Evolutionary conservation across 768 basidiomycete species (phyloP).

Genomic region (Termitomyces sp.): DNA sequence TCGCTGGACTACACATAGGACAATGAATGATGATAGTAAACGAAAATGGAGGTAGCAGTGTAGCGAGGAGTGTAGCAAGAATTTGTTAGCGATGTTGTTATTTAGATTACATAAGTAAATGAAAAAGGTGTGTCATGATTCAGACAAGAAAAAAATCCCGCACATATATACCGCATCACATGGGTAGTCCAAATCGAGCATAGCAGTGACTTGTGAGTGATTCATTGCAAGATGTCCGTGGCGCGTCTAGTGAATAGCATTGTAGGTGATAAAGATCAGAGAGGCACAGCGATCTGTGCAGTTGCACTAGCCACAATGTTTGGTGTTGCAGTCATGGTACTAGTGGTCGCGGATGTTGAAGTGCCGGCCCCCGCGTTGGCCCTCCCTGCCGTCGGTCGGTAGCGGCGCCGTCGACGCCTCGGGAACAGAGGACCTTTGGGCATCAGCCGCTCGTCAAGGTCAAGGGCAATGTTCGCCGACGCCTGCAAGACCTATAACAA

Average conservation of each 20-base stretch:
- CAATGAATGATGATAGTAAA: neutral
- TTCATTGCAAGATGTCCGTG: neutral
- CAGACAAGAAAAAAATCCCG: neutral
- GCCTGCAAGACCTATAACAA: slow-evolving; percentile 74
- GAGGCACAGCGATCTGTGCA: neutral
- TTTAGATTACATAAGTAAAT: neutral
- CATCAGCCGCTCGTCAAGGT: slow-evolving; percentile 90
- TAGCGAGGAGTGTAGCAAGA: neutral
- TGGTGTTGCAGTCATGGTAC: no score
- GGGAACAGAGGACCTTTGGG: slow-evolving; percentile 87
- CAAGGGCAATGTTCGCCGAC: slow-evolving; percentile 86
- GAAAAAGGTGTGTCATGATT: neutral
- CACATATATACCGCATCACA: neutral
- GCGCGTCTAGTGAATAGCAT: neutral
- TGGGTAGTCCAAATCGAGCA: neutral
- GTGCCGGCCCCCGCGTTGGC: neutral
- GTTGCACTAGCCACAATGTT: neutral
- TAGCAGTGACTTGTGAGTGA: neutral
- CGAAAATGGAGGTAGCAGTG: neutral
- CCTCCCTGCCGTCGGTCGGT: neutral
- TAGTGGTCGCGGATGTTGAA: neutral
- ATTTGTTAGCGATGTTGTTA: neutral
- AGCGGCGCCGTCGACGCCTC: slow-evolving; percentile 12
- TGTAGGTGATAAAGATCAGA: neutral
- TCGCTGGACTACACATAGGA: neutral